Percentiles rank a stretch among this genome's conserved stretches.
Evolutionary conservation across 2,329 filamentous ascomycete species (phyloP).

Genomic region (Fusarium sp.): DNA sequence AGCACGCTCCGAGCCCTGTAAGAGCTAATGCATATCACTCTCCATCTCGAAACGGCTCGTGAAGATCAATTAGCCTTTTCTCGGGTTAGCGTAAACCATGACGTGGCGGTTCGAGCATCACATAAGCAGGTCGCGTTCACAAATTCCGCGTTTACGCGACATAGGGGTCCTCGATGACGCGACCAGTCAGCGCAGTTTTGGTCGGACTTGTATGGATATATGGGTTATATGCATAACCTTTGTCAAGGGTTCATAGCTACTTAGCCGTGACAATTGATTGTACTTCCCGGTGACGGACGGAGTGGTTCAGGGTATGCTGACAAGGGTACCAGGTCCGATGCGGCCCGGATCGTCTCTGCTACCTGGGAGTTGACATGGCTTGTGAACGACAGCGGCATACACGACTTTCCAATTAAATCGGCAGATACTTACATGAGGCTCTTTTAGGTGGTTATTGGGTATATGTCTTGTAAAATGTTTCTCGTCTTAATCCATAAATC

Average conservation of each 20-base stretch:
- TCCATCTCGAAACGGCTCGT: not conserved
- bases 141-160: not conserved
- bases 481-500: not conserved
- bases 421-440: not conserved
- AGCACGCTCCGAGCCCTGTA: not conserved
- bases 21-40: not conserved
- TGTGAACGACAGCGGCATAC: too few relatives aligned
- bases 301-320: not conserved
- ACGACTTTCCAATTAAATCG: not conserved
- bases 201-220: not conserved
- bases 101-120: not conserved
- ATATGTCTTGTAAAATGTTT: not conserved
- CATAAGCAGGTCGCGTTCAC: not conserved
- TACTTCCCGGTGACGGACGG: not conserved
- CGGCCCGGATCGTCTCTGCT: not conserved
- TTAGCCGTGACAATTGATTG: not conserved
- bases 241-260: not conserved
- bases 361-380: not conserved
- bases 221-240: not conserved
- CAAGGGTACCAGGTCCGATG: not conserved
- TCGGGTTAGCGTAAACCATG: not conserved
- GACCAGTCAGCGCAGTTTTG: not conserved
- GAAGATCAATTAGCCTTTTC: not conserved
- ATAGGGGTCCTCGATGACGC: not conserved
- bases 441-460: not conserved